Evolutionary conservation across 768 basidiomycete species (phyloP).

Genomic region (Paxillus rubicundulus): DNA sequence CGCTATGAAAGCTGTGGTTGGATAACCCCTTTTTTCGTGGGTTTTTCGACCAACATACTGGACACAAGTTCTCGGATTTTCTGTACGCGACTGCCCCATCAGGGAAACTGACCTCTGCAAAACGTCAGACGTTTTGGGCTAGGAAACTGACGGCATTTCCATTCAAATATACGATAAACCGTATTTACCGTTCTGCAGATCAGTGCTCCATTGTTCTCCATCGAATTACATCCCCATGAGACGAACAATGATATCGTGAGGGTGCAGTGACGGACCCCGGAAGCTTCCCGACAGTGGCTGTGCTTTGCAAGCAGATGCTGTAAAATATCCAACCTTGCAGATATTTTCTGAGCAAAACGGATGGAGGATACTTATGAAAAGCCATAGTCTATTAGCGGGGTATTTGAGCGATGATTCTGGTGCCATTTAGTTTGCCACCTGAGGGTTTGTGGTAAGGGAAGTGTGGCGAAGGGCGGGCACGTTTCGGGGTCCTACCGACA

Average conservation of each 20-base stretch:
- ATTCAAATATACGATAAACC: too few relatives aligned
- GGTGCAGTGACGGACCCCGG: slow-evolving; percentile 1
- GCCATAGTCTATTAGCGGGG: too few relatives aligned
- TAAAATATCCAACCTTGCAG: neutral
- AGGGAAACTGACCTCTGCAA: too few relatives aligned
- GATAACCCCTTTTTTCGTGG: neutral
- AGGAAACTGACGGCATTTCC: too few relatives aligned
- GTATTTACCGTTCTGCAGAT: too few relatives aligned
- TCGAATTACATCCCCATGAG: slow-evolving; percentile 1
- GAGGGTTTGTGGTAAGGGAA: neutral
- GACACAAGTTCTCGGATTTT: neutral
- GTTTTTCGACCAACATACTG: neutral
- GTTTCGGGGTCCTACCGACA: slow-evolving; percentile 14
- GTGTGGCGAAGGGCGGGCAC: neutral
- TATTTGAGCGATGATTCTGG: neutral
- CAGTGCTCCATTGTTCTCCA: slow-evolving; percentile 7
- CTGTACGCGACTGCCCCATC: slow-evolving; percentile 7
- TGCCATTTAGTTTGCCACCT: neutral
- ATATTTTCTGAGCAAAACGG: neutral
- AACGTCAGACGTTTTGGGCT: too few relatives aligned
- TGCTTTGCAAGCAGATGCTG: neutral
- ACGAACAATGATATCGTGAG: slow-evolving; percentile 7
- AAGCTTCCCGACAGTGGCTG: neutral
- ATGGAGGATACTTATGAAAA: neutral
- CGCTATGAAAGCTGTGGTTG: neutral